Percentiles rank a stretch among this genome's conserved stretches.
Conservation (phyloP, 768 basidiomycete genomes). For the Pisolithus orientalis region DNA sequence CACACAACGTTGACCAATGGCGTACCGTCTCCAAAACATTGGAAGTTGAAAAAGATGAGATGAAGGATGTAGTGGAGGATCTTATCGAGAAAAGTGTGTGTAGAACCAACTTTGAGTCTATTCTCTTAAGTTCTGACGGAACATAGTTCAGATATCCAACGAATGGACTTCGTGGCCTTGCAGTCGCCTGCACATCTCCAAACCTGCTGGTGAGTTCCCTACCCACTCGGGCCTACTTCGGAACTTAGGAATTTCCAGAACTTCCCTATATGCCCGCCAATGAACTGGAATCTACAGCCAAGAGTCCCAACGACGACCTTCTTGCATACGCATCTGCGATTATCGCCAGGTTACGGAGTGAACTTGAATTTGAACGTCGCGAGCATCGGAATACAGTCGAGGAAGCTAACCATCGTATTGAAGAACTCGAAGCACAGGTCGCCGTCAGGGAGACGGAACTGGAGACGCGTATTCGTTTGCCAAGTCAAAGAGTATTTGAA, state of each 20-base stretch:
- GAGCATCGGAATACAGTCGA: slow-evolving; percentile 27
- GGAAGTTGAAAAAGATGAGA: slow-evolving; percentile 31
- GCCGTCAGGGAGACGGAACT: too few relatives aligned
- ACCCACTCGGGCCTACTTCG: slow-evolving; percentile 7
- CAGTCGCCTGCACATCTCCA: slow-evolving; percentile 35
- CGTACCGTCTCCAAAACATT: slow-evolving; percentile 14
- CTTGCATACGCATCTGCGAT: slow-evolving; percentile 21
- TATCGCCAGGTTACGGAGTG: slow-evolving; percentile 34
- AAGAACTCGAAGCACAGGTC: too few relatives aligned
- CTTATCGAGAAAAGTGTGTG: slow-evolving; percentile 58
- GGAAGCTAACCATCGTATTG: too few relatives aligned
- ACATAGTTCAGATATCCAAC: slow-evolving; percentile 39
- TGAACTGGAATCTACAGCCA: background rate
- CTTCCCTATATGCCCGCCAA: slow-evolving; percentile 1
- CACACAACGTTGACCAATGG: slow-evolving; percentile 33
- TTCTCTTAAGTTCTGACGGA: background rate
- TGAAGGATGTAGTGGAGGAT: slow-evolving; percentile 38
- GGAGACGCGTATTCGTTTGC: too few relatives aligned
- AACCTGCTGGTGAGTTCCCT: slow-evolving; percentile 36
- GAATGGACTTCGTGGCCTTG: slow-evolving; percentile 43
- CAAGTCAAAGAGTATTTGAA: too few relatives aligned
- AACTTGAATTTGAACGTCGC: slow-evolving; percentile 39
- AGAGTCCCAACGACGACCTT: slow-evolving; percentile 19
- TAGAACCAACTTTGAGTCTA: background rate
- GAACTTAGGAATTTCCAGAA: slow-evolving; percentile 12